Percentiles rank a stretch among this genome's conserved stretches.
phyloP scores from a whole-genome alignment of 148 eudicot genomes.

The Fagopyrum tataricum region DNA sequence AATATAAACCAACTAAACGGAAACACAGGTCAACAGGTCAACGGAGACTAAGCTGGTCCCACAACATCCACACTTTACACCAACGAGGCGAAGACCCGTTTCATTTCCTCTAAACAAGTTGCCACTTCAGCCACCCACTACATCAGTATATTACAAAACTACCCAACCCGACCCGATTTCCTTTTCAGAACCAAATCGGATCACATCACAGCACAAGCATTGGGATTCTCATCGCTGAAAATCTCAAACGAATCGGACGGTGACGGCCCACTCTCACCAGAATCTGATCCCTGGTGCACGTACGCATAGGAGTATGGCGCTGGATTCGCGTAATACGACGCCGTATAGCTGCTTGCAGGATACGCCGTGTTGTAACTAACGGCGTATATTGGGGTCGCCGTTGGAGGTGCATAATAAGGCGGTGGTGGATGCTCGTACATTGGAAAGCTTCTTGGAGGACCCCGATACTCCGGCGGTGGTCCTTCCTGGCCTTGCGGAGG shows the following conservation, averaged over 20 bases:
- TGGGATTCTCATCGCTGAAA: constrained; percentile 87
- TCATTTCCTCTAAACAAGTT: neutral
- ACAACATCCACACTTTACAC: constrained; percentile 2
- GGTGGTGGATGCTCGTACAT: constrained; percentile 34
- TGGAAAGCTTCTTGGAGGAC: constrained; percentile 16
- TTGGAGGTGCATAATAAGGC: constrained; percentile 29
- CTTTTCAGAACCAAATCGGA: neutral
- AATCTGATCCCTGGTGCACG: constrained; percentile 27
- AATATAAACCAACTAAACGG: neutral
- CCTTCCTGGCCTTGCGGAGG: constrained; percentile 19
- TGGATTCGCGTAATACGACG: constrained; percentile 59
- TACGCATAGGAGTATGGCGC: constrained; percentile 36
- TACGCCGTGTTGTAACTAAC: constrained; percentile 63
- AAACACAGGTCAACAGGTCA: constrained; percentile 7
- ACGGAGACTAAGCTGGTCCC: neutral
- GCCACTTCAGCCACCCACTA: neutral
- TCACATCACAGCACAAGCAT: constrained; percentile 62
- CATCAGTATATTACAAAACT: neutral
- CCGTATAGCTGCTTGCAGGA: constrained; percentile 45
- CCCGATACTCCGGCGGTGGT: constrained; percentile 25
- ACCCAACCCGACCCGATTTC: neutral
- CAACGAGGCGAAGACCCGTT: neutral
- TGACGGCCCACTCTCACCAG: constrained; percentile 27
- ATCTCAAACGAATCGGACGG: constrained; percentile 70
- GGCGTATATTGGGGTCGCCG: constrained; percentile 26